Evolutionary conservation across 75 land plant genomes (phyloP).

Genomic region (Gnetum montanum): DNA sequence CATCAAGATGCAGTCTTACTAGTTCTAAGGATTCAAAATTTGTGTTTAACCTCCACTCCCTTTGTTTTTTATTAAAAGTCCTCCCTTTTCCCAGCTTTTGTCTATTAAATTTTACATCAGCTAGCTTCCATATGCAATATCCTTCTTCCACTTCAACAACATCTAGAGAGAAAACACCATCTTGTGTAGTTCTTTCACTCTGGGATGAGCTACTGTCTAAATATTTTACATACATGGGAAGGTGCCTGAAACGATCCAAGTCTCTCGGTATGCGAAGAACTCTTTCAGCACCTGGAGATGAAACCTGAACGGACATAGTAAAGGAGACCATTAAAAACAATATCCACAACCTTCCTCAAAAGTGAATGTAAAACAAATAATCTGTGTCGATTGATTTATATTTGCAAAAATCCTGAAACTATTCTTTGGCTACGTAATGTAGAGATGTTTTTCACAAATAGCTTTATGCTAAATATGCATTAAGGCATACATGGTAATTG

Average conservation of each 20-base stretch:
- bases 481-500: too few relatives aligned
- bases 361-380: too few relatives aligned
- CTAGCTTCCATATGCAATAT: constrained; percentile 70
- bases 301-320: constrained; percentile 59
- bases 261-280: constrained; percentile 73
- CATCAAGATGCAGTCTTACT: constrained; percentile 63
- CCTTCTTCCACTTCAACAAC: constrained; percentile 54
- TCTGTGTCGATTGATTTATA: too few relatives aligned
- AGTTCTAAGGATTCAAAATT: constrained; percentile 52
- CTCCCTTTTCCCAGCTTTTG: constrained; percentile 82
- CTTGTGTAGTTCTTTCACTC: constrained; percentile 27
- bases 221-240: constrained; percentile 83
- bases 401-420: too few relatives aligned
- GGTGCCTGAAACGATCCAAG: constrained; percentile 74
- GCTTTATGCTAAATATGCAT: too few relatives aligned
- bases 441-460: too few relatives aligned
- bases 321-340: too few relatives aligned
- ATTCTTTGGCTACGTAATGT: too few relatives aligned
- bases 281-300: constrained; percentile 95
- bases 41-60: constrained; percentile 66
- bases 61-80: constrained; percentile 76
- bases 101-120: constrained; percentile 75
- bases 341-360: too few relatives aligned
- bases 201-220: constrained; percentile 12
- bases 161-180: constrained; percentile 72